Evolutionary conservation across 192 early-diverging fungal species (phyloP), one percentile per base, ranked within the genome.

Genomic region (Coemansia sp.): DNA sequence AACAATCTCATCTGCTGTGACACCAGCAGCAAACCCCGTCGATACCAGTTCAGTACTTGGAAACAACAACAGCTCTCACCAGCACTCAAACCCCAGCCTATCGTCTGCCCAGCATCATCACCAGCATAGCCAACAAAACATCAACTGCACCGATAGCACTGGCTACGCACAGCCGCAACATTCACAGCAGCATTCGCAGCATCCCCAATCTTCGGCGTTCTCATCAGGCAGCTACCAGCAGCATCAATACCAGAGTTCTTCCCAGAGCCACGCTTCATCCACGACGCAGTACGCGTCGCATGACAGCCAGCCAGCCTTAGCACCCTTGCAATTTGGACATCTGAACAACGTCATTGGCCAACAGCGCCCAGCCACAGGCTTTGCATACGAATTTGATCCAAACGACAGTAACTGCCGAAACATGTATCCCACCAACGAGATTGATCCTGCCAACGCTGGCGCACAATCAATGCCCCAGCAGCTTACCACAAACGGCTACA

Each of bases 251-350:
- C 79, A 82, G 65, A 56, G 64, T 5, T 54, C 69, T 17, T 60
- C 72, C 13, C 78, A 81, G 45, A 61, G 54, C 44, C 70, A 76
- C 51, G 50, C 64, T 19, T n/a, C 65, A 46, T 42, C 76, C 5
- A 62, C 80, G 48, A 65, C 80, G 32, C 80, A 83, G 80, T 83
- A 83, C 71, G 71, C 60, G 70, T 50, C 75, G 67, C 80, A 83
- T 59, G 80, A 83, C 49, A 75, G 74, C 65, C 65, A 66, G 58
- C 49, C 71, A 17, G 71, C 66, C 10, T 69, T 82, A 14, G 80
- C 80, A 19, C 80, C 80, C 5, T 68, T 82, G 37, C 80, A 82
- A 43, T 72, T 82, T 32, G 51, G 71, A 39, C 65, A 64, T 39
- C 63, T 82, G 20, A 25, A 32, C 4, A 70, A 75, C 14, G 80